phyloP scores from a whole-genome alignment of 1,284 basidiomycete genomes.

The Cryptococcus maquisensis region DNA sequence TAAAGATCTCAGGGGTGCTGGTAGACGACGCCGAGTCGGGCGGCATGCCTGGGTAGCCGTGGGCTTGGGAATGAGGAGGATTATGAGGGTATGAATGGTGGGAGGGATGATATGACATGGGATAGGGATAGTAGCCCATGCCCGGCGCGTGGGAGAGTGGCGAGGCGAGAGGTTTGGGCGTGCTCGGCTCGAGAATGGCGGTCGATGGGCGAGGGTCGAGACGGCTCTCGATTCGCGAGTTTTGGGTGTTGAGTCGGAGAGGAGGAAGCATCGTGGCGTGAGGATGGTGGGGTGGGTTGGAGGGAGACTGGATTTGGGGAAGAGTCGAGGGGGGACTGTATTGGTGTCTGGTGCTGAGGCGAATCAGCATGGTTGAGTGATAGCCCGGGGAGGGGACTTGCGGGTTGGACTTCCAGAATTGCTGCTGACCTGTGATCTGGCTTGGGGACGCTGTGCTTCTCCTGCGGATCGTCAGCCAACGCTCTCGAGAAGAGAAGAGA shows the following conservation, averaged over 20 bases:
- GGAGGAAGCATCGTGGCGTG: constrained; percentile 9
- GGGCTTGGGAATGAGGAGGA: background rate
- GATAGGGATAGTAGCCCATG: background rate
- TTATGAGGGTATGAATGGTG: background rate
- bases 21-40: constrained; percentile 8
- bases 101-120: background rate
- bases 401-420: background rate
- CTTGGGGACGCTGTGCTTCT: constrained; percentile 5
- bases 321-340: constrained; percentile 7
- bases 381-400: background rate
- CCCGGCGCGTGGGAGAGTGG: too few species aligned
- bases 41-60: background rate
- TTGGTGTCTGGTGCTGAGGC: background rate
- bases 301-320: constrained; percentile 5
- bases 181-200: background rate
- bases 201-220: background rate
- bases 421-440: background rate
- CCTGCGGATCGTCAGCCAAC: background rate
- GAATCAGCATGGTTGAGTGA: background rate
- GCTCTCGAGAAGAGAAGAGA: background rate
- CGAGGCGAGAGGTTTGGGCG: background rate
- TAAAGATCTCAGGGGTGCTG: constrained; percentile 5
- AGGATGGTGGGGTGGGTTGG: background rate
- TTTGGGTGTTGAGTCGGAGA: constrained; percentile 1
- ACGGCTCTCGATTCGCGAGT: background rate